Percentiles rank a stretch among this genome's conserved stretches.
These are phyloP conservation scores for Diacronema lutheri DNA, from an alignment of 78 protist species.

Conservation along the genomic window DNA sequence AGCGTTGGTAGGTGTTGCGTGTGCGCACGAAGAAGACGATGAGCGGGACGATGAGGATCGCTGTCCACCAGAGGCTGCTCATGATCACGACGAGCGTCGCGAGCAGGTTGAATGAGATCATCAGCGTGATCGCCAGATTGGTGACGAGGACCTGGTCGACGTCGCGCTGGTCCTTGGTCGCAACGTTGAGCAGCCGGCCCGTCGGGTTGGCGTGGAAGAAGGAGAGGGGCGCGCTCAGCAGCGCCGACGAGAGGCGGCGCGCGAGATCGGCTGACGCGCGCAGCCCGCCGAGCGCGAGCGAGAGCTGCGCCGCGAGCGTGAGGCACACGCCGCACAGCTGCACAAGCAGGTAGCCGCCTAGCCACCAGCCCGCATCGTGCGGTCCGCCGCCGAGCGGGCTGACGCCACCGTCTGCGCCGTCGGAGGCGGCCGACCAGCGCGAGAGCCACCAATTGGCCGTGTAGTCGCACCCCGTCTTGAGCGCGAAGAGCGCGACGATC, in stretches of 20 bases:
- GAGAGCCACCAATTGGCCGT: background rate
- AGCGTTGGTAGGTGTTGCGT: no score
- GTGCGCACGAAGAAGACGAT: background rate
- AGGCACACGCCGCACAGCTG: background rate
- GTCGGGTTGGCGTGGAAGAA: slow-evolving; percentile 50
- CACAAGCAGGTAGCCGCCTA: background rate
- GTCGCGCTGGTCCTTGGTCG: slow-evolving; percentile 33
- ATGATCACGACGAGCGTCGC: background rate
- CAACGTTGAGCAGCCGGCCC: slow-evolving; percentile 59
- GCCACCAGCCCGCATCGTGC: background rate
- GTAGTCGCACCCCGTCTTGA: background rate
- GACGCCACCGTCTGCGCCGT: background rate
- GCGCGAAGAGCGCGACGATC: background rate
- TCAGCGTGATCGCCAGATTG: background rate
- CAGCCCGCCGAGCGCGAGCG: slow-evolving; percentile 20
- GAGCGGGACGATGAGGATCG: background rate
- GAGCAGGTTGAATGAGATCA: background rate
- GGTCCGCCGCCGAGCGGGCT: background rate
- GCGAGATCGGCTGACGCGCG: slow-evolving; percentile 49
- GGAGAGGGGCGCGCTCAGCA: slow-evolving; percentile 11
- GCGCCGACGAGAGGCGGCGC: slow-evolving; percentile 8
- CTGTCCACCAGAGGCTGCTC: background rate
- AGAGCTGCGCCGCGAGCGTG: background rate
- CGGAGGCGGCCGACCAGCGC: background rate
- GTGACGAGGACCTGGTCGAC: background rate